A percentile compares a stretch with the other conserved stretches of the same genome.
These are phyloP conservation scores for Scytalidium sp. DNA, from an alignment of 2,329 filamentous ascomycete species.

Conservation along the genomic window DNA sequence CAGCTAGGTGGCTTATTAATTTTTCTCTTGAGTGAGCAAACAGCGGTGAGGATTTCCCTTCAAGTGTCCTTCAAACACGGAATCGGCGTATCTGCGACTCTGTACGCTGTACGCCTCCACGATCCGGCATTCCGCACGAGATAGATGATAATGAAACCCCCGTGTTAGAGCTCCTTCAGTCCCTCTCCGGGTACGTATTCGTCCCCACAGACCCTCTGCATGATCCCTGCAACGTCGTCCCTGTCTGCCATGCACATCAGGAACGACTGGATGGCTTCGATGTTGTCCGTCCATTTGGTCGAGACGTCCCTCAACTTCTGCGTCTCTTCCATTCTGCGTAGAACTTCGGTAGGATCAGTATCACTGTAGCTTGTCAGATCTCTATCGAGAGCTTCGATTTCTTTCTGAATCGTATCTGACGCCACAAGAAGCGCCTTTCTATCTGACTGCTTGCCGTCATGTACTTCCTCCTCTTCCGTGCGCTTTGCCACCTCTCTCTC, in stretches of 20 bases:
- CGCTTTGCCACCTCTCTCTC: slow-evolving; percentile 31
- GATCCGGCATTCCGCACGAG: not conserved
- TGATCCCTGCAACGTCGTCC: slow-evolving; percentile 30
- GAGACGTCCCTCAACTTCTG: slow-evolving; percentile 23
- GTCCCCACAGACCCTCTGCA: slow-evolving; percentile 39
- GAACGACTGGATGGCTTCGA: slow-evolving; percentile 26
- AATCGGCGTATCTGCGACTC: too few relatives aligned
- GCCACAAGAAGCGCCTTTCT: slow-evolving; percentile 22
- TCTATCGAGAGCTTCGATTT: slow-evolving; percentile 25
- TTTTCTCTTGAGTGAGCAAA: not conserved
- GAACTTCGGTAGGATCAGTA: slow-evolving; percentile 26
- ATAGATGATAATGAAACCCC: not conserved
- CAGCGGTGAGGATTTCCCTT: not conserved
- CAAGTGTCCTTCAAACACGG: not conserved
- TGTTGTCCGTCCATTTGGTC: slow-evolving; percentile 28
- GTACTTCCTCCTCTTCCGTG: slow-evolving; percentile 29
- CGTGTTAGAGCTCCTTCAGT: slow-evolving; percentile 34
- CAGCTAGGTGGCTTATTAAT: not conserved
- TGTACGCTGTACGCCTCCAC: not conserved
- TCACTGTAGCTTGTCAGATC: slow-evolving; percentile 27
- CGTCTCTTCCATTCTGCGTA: slow-evolving; percentile 23
- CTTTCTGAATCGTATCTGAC: slow-evolving; percentile 22
- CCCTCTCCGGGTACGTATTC: slow-evolving; percentile 46
- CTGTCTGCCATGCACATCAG: slow-evolving; percentile 28
- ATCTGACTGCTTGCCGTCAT: slow-evolving; percentile 21